Evolutionary conservation across 106 monocot species (phyloP), one percentile per base, ranked within the genome.

Genomic region (Dioscorea zingiberensis): DNA sequence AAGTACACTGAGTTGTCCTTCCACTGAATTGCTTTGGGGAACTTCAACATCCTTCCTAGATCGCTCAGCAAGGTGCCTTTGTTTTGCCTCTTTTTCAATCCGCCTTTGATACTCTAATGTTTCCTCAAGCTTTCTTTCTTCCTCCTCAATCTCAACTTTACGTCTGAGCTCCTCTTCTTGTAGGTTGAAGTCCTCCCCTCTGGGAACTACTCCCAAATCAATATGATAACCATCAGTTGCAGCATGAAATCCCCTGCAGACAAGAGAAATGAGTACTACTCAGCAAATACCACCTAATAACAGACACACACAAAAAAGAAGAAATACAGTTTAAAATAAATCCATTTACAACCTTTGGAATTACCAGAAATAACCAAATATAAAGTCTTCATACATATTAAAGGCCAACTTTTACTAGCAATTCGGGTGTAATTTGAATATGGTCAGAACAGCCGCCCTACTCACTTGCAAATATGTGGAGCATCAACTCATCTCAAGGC

Each of bases 111-210:
- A 88, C 55, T 91, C 83, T 48, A 95, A 79, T 59, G 91, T 85
- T 78, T 95, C 85, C 66, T 85, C 87, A 47, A 95, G 85, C 65
- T 91, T 95, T 64, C 85, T 91, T 77, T 87, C 91, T 66, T 95
- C 94, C 29, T 73, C 93, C 63, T 94, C 90, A 72, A 86, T 73
- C 63, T 85, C 88, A 69, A 85, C 47, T 69, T 68, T 76, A 47
- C 61, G 69, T 63, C 60, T 79, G 60, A 70, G 44, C 30, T 86
- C 85, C 62, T 85, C 87, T 70, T 94, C 78, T 68, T 90, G 71
- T 74, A 85, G 84, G 30, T 74, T 78, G 49, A 85, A 63, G 29
- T 72, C 48, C 59, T 79, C 68, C 62, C 62, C 80, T 71, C 14
- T 81, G 66, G 48, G 25, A 6, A 59, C 21, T 25, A 58, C n/a